These are phyloP conservation scores for Sarcomyxa edulis DNA, from an alignment of 768 basidiomycete genomes.

Conservation along the genomic window DNA sequence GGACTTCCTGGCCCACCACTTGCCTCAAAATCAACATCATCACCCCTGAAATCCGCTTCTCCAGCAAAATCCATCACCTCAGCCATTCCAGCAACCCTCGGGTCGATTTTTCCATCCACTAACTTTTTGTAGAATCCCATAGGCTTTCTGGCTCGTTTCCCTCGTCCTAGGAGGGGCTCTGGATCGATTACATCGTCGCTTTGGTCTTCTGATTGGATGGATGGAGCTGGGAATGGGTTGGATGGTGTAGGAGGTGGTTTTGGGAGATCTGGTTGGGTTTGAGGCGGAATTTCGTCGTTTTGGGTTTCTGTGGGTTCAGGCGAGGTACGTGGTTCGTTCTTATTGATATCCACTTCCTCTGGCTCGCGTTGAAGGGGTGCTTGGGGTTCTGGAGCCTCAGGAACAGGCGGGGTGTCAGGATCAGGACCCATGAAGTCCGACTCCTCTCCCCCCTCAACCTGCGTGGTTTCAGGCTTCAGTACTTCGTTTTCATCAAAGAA, in stretches of 20 bases:
- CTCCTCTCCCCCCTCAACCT: too few relatives aligned
- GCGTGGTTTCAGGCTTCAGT: too few relatives aligned
- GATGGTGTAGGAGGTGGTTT: neutral
- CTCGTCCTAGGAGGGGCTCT: neutral
- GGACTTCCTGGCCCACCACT: neutral
- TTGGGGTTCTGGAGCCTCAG: too few relatives aligned
- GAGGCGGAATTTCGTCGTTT: neutral
- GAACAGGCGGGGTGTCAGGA: neutral
- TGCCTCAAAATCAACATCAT: neutral
- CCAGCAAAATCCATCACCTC: neutral
- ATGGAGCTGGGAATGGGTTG: too few relatives aligned
- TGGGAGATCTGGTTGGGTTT: neutral
- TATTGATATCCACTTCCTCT: neutral
- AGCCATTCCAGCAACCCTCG: neutral
- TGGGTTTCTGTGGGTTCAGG: neutral
- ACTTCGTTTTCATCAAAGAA: too few relatives aligned
- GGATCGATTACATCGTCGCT: neutral
- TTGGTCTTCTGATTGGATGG: too few relatives aligned
- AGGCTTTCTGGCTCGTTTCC: neutral
- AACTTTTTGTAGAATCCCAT: conserved; percentile 3
- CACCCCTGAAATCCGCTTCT: neutral
- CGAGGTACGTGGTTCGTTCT: neutral
- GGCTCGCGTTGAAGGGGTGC: too few relatives aligned
- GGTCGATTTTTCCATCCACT: neutral
- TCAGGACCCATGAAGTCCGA: too few relatives aligned